A percentile compares a stretch with the other conserved stretches of the same genome.
Conservation (phyloP, 2,329 filamentous ascomycete genomes). For the Penicillium janthinellum region DNA sequence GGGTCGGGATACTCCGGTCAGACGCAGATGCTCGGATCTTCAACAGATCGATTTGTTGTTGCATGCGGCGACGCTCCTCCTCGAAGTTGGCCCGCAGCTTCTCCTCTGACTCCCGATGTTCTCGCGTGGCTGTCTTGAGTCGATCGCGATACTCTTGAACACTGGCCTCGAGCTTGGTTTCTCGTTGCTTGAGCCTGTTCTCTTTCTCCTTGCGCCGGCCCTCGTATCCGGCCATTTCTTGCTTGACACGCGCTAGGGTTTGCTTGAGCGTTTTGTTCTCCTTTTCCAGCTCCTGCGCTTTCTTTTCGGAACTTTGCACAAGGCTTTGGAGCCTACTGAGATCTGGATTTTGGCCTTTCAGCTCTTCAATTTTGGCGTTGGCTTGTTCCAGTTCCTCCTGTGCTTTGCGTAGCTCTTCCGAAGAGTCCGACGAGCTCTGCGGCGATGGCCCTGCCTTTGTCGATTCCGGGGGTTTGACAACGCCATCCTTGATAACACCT, state of each 20-base stretch:
- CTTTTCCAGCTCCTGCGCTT: slow-evolving; percentile 43
- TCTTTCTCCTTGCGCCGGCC: slow-evolving; percentile 47
- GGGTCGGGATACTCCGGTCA: slow-evolving; percentile 28
- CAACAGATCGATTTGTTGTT: slow-evolving; percentile 42
- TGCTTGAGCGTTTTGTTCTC: slow-evolving; percentile 47
- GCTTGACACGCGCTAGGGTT: slow-evolving; percentile 44
- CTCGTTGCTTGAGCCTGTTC: slow-evolving; percentile 43
- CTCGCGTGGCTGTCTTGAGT: slow-evolving; percentile 37
- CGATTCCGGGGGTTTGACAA: slow-evolving; percentile 24
- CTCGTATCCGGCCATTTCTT: slow-evolving; percentile 25
- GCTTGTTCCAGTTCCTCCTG: slow-evolving; percentile 40
- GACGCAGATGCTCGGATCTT: slow-evolving; percentile 33
- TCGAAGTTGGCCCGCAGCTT: slow-evolving; percentile 36
- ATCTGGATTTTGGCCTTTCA: slow-evolving; percentile 36
- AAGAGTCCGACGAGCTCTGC: slow-evolving; percentile 18
- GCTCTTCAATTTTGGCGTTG: slow-evolving; percentile 38
- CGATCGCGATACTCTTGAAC: slow-evolving; percentile 46
- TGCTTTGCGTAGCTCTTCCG: slow-evolving; percentile 34
- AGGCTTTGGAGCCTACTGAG: slow-evolving; percentile 38
- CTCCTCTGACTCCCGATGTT: slow-evolving; percentile 42
- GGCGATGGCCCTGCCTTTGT: slow-evolving; percentile 21
- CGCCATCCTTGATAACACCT: slow-evolving; percentile 38
- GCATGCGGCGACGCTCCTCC: slow-evolving; percentile 43
- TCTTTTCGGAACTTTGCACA: slow-evolving; percentile 43
- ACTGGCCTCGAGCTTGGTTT: slow-evolving; percentile 41